Conservation (phyloP, 176 grass and related monocot species). For the Microstegium vimineum region DNA sequence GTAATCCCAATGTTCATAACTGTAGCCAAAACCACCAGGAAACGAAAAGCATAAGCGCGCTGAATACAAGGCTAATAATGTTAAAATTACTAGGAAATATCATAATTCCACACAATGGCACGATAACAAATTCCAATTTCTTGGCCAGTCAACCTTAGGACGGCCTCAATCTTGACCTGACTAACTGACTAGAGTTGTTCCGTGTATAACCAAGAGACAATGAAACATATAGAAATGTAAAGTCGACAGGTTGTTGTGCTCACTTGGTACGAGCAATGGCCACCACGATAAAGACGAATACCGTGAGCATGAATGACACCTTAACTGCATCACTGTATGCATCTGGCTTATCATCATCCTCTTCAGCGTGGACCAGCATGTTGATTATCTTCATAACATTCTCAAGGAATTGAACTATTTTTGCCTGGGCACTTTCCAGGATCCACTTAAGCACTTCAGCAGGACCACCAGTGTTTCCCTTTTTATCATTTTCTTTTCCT, state of each 20-base stretch:
- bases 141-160: slow-evolving; percentile 9
- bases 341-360: slow-evolving; percentile 37
- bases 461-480: slow-evolving; percentile 24
- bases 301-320: slow-evolving; percentile 66
- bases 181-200: slow-evolving; percentile 33
- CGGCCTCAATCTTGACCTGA: slow-evolving; percentile 25
- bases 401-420: slow-evolving; percentile 59
- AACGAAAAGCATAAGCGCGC: slow-evolving; percentile 31
- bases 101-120: slow-evolving; percentile 18
- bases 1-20: slow-evolving; percentile 55
- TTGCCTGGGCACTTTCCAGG: slow-evolving; percentile 47
- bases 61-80: slow-evolving; percentile 29
- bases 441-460: slow-evolving; percentile 59
- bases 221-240: slow-evolving; percentile 40
- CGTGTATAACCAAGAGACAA: slow-evolving; percentile 25
- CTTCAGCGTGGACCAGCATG: slow-evolving; percentile 36
- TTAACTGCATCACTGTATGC: slow-evolving; percentile 49
- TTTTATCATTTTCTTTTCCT: slow-evolving; percentile 46
- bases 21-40: slow-evolving; percentile 50
- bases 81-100: background rate
- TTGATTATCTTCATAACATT: slow-evolving; percentile 53
- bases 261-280: slow-evolving; percentile 62
- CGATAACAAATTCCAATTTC: slow-evolving; percentile 22
- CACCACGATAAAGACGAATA: slow-evolving; percentile 78
- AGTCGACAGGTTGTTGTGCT: slow-evolving; percentile 74